These are phyloP conservation scores for Proliferodiscus dingleyae DNA, from an alignment of 2,329 filamentous ascomycete species.

Conservation along the genomic window DNA sequence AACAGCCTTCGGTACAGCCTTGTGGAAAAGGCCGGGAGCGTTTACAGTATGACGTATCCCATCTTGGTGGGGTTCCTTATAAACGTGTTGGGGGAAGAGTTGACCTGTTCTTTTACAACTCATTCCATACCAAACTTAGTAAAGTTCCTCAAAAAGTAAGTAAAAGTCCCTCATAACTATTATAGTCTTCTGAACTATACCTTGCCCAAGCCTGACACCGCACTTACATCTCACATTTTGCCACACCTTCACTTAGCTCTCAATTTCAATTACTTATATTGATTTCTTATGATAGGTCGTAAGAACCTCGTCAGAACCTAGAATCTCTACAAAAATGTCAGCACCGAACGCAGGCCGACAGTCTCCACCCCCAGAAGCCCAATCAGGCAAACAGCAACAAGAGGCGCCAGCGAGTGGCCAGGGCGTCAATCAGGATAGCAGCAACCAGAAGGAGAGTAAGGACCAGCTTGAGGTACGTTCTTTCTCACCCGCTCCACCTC, in stretches of 20 bases:
- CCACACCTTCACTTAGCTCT: too few relatives aligned
- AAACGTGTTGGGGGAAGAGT: conserved; percentile 5
- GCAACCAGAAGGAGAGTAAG: conserved; percentile 47
- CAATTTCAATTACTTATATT: too few relatives aligned
- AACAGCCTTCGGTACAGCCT: background rate
- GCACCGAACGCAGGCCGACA: conserved; percentile 64
- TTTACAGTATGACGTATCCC: background rate
- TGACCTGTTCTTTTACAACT: background rate
- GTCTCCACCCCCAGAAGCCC: conserved; percentile 69
- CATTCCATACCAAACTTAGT: background rate
- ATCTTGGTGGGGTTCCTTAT: background rate
- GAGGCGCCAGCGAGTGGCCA: conserved; percentile 54
- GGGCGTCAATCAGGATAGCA: conserved; percentile 48
- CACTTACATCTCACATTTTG: too few relatives aligned
- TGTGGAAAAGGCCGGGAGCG: background rate
- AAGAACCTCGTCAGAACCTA: background rate
- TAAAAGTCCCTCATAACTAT: background rate
- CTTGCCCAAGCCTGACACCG: too few relatives aligned
- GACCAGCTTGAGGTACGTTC: conserved; percentile 43
- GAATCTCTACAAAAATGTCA: conserved; percentile 23
- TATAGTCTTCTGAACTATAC: background rate
- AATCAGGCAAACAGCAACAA: conserved; percentile 59
- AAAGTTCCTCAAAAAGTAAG: conserved; percentile 1
- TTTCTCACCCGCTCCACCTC: too few relatives aligned
- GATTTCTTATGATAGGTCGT: too few relatives aligned